These are phyloP conservation scores for Ceratocystis papillata DNA, from an alignment of 2,329 filamentous ascomycete genomes.

Conservation along the genomic window DNA sequence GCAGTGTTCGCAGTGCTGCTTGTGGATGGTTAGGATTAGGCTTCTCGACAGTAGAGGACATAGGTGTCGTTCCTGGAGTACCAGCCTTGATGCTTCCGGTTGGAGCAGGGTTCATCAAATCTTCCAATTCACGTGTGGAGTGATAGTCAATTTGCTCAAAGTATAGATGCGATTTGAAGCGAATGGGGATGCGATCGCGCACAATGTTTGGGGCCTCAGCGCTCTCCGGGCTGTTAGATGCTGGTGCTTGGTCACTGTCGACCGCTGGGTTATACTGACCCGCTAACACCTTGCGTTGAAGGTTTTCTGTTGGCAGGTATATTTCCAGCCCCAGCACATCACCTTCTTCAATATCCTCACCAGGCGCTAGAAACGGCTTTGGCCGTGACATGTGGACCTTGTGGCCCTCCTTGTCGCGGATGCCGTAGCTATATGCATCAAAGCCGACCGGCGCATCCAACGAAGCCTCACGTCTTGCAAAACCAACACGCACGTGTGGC, in stretches of 20 bases:
- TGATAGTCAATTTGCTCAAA: slow-evolving; percentile 91
- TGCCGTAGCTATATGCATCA: slow-evolving; percentile 85
- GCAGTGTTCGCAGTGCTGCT: slow-evolving; percentile 72
- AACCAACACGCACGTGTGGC: slow-evolving; percentile 72
- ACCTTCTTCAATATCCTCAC: slow-evolving; percentile 71
- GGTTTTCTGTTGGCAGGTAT: slow-evolving; percentile 68
- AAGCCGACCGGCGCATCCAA: slow-evolving; percentile 77
- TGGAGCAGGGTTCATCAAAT: slow-evolving; percentile 61
- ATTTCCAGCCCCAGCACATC: slow-evolving; percentile 94
- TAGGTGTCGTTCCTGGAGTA: slow-evolving; percentile 27
- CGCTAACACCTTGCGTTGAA: slow-evolving; percentile 80
- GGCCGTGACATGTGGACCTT: slow-evolving; percentile 88
- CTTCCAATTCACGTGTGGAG: slow-evolving; percentile 75
- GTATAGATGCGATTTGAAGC: slow-evolving; percentile 86
- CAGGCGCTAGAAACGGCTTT: slow-evolving; percentile 74
- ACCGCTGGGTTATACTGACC: slow-evolving; percentile 80
- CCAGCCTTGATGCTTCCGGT: slow-evolving; percentile 37
- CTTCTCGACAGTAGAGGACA: slow-evolving; percentile 32
- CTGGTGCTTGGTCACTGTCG: slow-evolving; percentile 45
- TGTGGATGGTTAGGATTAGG: slow-evolving; percentile 63
- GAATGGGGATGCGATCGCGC: slow-evolving; percentile 86
- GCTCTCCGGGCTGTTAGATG: slow-evolving; percentile 28
- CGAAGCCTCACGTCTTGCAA: slow-evolving; percentile 68
- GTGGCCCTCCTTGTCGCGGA: slow-evolving; percentile 81
- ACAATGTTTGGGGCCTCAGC: slow-evolving; percentile 69